A percentile compares a stretch with the other conserved stretches of the same genome.
Conservation (phyloP, 2,329 filamentous ascomycete species). For the Colletotrichum tropicicola region DNA sequence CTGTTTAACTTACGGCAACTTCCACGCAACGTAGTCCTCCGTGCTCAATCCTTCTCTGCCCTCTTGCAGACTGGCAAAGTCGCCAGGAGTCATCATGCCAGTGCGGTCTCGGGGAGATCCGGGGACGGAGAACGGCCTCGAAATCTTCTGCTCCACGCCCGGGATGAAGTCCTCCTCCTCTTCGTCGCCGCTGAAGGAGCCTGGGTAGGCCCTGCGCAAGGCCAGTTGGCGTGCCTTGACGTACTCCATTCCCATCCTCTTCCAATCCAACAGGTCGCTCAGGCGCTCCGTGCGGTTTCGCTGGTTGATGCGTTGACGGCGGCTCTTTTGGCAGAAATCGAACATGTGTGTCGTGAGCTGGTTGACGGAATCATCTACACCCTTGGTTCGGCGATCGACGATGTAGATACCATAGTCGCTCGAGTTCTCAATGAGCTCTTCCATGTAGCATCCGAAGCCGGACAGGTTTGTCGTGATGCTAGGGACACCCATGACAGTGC, state of each 20-base stretch:
- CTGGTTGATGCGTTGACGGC: constrained; percentile 97
- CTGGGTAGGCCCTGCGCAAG: constrained; percentile 88
- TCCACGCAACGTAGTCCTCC: constrained; percentile 98
- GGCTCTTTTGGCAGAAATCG: constrained; percentile 92
- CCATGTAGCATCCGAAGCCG: constrained; percentile 99
- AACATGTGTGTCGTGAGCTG: constrained; percentile 93
- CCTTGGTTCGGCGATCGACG: constrained; percentile 93
- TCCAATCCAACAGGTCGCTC: constrained; percentile 97
- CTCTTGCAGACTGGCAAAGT: constrained; percentile 96
- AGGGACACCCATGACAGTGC: constrained; percentile 98
- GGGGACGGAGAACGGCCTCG: constrained; percentile 90
- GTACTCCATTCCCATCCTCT: constrained; percentile 99
- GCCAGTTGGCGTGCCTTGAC: constrained; percentile 96
- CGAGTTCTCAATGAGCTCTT: constrained; percentile 97
- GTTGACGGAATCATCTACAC: constrained; percentile 96
- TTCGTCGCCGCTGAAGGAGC: constrained; percentile 83
- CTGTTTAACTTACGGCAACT: constrained; percentile 81
- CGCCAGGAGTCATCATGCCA: constrained; percentile 99
- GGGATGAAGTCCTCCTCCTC: constrained; percentile 91
- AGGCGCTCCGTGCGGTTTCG: constrained; percentile 95
- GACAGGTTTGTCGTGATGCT: constrained; percentile 98
- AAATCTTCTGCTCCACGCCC: constrained; percentile 93
- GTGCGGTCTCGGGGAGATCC: constrained; percentile 90
- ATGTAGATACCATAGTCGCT: constrained; percentile 99
- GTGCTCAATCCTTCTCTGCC: constrained; percentile 91